Percentiles rank a stretch among this genome's conserved stretches.
phyloP scores from a whole-genome alignment of 2,329 filamentous ascomycete genomes.

The Xylariales sp. region DNA sequence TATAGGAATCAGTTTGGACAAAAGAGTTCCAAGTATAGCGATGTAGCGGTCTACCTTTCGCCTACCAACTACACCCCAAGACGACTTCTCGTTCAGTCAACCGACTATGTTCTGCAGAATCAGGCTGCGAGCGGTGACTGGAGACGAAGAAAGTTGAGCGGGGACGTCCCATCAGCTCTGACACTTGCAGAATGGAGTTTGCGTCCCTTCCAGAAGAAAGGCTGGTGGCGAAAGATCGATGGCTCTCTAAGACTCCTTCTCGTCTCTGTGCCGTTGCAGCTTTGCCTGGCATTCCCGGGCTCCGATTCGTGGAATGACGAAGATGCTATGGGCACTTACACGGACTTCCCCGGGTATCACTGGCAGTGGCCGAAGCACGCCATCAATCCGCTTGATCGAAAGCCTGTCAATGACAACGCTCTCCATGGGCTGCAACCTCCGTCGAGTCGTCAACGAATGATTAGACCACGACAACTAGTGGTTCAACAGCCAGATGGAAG shows the following conservation, averaged over 20 bases:
- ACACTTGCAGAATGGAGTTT: conserved; percentile 16
- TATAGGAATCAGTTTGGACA: conserved; percentile 19
- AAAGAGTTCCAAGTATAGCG: conserved; percentile 16
- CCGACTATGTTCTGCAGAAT: conserved; percentile 13
- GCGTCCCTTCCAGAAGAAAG: conserved; percentile 10
- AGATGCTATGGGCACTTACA: conserved; percentile 15
- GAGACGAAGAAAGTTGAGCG: conserved; percentile 16
- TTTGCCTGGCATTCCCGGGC: conserved; percentile 14
- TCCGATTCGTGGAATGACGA: conserved; percentile 15
- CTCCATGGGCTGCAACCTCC: not conserved
- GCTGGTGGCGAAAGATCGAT: conserved; percentile 9
- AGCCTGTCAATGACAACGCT: conserved; percentile 8
- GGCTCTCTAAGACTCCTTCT: conserved; percentile 13
- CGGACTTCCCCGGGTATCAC: conserved; percentile 18
- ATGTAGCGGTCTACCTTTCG: conserved; percentile 21
- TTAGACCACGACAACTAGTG: conserved; percentile 14
- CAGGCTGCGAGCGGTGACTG: conserved; percentile 15
- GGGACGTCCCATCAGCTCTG: conserved; percentile 16
- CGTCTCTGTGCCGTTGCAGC: conserved; percentile 17
- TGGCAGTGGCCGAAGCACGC: conserved; percentile 23
- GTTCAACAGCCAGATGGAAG: conserved; percentile 9
- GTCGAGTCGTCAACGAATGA: conserved; percentile 9
- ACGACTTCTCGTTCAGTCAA: conserved; percentile 19
- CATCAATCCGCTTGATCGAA: conserved; percentile 20
- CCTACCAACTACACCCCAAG: conserved; percentile 18